phyloP scores from a whole-genome alignment of 2,329 filamentous ascomycete genomes.

The Claviceps sp. region DNA sequence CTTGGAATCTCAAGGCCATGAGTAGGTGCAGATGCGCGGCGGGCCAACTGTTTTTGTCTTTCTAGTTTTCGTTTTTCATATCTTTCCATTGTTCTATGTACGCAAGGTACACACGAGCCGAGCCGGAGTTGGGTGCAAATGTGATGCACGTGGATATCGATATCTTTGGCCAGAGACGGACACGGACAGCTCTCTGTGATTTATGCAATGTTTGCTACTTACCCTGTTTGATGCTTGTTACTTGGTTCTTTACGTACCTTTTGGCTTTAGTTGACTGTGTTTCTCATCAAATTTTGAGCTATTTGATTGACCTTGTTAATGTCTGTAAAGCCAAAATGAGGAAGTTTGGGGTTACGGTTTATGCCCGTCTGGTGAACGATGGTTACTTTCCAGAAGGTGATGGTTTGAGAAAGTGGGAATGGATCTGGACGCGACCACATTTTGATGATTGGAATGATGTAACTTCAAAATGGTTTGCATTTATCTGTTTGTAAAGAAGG shows the following conservation, averaged over 20 bases:
- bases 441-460: constrained; percentile 16
- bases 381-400: background rate
- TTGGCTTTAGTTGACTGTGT: too few species aligned
- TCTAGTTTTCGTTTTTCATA: background rate
- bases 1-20: constrained; percentile 18
- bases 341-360: background rate
- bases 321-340: too few species aligned
- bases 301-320: too few species aligned
- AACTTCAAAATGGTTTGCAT: constrained; percentile 8
- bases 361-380: background rate
- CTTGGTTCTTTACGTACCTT: too few species aligned
- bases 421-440: constrained; percentile 3
- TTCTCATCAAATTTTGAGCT: too few species aligned
- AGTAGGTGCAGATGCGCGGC: constrained; percentile 3
- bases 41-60: background rate
- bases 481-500: background rate
- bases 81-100: too few species aligned
- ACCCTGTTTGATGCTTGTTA: too few species aligned
- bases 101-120: too few species aligned
- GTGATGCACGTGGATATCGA: background rate
- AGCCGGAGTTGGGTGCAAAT: background rate
- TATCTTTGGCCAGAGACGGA: background rate
- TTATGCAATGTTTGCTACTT: too few species aligned
- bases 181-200: background rate
- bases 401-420: background rate